Evolutionary conservation across 2,329 filamentous ascomycete genomes (phyloP), one percentile per base, ranked within the genome.

Genomic region (Incumbomyces lentus): DNA sequence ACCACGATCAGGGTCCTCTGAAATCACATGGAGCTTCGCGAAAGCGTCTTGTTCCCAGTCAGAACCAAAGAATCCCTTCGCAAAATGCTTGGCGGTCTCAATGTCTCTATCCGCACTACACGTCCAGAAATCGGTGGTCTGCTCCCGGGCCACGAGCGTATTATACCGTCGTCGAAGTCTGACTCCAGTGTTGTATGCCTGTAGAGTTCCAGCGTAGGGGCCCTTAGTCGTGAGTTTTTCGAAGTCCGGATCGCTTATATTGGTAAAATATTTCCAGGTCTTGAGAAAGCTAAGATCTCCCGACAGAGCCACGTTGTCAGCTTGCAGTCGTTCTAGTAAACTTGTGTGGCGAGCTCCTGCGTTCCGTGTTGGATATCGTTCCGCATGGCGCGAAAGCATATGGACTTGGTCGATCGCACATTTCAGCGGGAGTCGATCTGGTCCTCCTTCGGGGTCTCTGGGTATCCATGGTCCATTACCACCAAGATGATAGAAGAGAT

Each of bases 331-430:
- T 13, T 22, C n/a, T 10, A 46, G 26, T 40, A 48, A 43, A 40
- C 36, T 30, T 34, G 42, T 70, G 71, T 45, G 65, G 74, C 75
- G 67, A 40, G 55, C 59, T 22, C 73, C 75, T 34, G 71, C 69
- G 49, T 61, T 67, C 31, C 58, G 59, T 0, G 75, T 79, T 1
- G 76, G 75, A 60, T 76, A 78, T 55, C 76, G 64, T 56, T 78
- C 76, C 17, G 65, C 72, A 62, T 79, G 76, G 34, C 76, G 68
- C 16, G 75, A 73, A 64, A 78, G 71, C 74, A 79, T 73, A 59
- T 79, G 75, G n/a, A 78, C 68, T 56, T 78, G 74, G 47, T 76
- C 70, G 6, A 78, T 64, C 13, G 60, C 56, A 54, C 75, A 79
- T 2, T 67, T 67, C 5, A 65, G 58, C 0, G 75, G 75, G 3